Base-by-base conservation (phyloP, 345 rosid genomes). In the Hibiscus syriacus region DNA sequence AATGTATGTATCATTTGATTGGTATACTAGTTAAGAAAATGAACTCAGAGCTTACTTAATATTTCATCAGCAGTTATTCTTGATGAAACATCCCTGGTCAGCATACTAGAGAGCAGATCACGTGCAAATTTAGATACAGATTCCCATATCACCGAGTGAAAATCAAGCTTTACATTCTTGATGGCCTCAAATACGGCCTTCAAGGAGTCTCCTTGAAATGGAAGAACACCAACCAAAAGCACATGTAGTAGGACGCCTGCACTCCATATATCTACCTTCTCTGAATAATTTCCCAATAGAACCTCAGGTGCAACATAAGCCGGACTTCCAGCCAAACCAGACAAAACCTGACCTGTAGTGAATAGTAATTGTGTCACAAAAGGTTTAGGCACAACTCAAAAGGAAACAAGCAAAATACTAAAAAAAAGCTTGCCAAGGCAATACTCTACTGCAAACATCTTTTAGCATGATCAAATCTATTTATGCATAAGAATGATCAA, bases 221-320 rank as follows among this genome's bases (percentile, higher is more conserved):
- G 98, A 67, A 90, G 97, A 75, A 34, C 77, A 59, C 90, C 92
- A 70, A 84, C 78, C 81, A 90, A n/a, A n/a, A n/a, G n/a, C n/a
- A n/a, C n/a, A n/a, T n/a, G n/a, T n/a, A n/a, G n/a, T n/a, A n/a
- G n/a, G 74, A 93, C 96, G 48, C 97, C 91, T 19, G 92, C 92
- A 68, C 98, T 89, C 98, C 97, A 93, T 70, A 93, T 75, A 75
- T 93, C 98, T 20, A 90, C 94, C 80, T 93, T 90, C 88, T 89
- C 89, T 3, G 90, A 85, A 73, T 90, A 93, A 38, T 83, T 90
- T 67, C 86, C 96, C 0, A 74, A 81, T 55, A 90, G 68, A n/a
- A n/a, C n/a, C n/a, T n/a, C n/a, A n/a, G n/a, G n/a, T n/a, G n/a
- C n/a, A n/a, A n/a, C n/a, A n/a, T n/a, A n/a, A n/a, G n/a, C n/a